Base-by-base conservation (phyloP, 129 eudicot species). In the Chrysanthemum makinoi region DNA sequence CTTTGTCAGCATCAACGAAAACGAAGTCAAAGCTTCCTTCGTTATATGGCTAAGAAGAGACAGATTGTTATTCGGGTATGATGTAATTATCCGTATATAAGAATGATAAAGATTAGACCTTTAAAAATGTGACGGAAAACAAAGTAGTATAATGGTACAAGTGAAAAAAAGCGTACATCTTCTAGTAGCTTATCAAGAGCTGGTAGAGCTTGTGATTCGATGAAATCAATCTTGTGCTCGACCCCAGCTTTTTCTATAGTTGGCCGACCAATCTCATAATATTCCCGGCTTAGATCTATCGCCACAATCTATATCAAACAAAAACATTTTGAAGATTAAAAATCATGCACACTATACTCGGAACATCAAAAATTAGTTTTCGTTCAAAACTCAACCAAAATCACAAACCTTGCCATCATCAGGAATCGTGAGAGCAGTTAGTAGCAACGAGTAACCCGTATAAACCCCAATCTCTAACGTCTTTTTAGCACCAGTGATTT, bases 1-100 rank as follows among this genome's bases (percentile, higher is more conserved):
- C 12, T 70, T 86, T 86, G 80, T 86, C 91, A 3, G 91, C 91
- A 24, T 86, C 91, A 33, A 86, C 87, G 48, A 77, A 86, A 12
- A 81, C 87, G 61, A 73, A 86, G 70, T 83, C 91, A 13, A 77
- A 86, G 28, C 80, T 80, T n/a, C 80, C 87, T 52, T 65, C 77
- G 12, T 86, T 80, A 0, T 65, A 67, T 6, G 51, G 55, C 89
- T 85, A 79, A 75, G 6, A 8, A 20, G 35, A 59, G 13, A 0
- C 10, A 52, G 15, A 10, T 30, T 30, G 35, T 30, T 1, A 30
- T 30, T 30, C 4, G 35, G 35, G 35, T 28, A 30, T 4, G 35
- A 30, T 30, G 35, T 4, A 30, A 30, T 30, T 0, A 30, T 30
- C 35, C 35, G 35, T 30, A 30, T 30, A 30, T 30, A 30, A 30